phyloP scores from a whole-genome alignment of 2,329 filamentous ascomycete genomes.

The Mycosphaerella sp. region DNA sequence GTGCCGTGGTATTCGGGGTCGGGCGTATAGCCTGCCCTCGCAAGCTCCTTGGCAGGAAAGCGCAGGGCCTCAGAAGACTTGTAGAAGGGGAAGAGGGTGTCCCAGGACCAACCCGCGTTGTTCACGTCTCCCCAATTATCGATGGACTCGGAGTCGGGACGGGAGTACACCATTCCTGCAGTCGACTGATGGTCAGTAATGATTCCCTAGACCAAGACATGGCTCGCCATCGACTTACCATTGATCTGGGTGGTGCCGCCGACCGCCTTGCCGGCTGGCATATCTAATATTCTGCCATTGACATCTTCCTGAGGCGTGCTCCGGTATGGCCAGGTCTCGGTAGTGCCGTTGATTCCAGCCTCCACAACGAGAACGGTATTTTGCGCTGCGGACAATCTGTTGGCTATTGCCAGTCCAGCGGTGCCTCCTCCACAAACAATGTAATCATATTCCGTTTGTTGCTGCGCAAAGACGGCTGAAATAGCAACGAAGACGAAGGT shows the following conservation, averaged over 20 bases:
- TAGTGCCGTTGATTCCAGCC: conserved; percentile 13
- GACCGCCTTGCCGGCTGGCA: conserved; percentile 14
- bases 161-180: conserved; percentile 15
- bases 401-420: conserved; percentile 27
- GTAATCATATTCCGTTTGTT: conserved; percentile 11
- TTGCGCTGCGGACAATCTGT: conserved; percentile 23
- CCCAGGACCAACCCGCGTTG: conserved; percentile 14
- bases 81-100: conserved; percentile 13
- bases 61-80: conserved; percentile 8
- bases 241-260: conserved; percentile 17
- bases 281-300: conserved; percentile 3
- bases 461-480: neutral
- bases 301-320: conserved; percentile 8
- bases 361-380: conserved; percentile 29
- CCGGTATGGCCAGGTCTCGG: conserved; percentile 1
- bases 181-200: neutral
- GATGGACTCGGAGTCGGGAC: conserved; percentile 11
- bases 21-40: neutral
- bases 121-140: conserved; percentile 15
- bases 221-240: neutral
- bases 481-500: neutral
- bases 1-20: conserved; percentile 13
- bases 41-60: conserved; percentile 4
- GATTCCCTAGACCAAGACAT: neutral
- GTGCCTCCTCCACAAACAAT: conserved; percentile 28